These are phyloP conservation scores for Colletotrichum brevisporum DNA, from an alignment of 2,329 filamentous ascomycete genomes.

Conservation along the genomic window DNA sequence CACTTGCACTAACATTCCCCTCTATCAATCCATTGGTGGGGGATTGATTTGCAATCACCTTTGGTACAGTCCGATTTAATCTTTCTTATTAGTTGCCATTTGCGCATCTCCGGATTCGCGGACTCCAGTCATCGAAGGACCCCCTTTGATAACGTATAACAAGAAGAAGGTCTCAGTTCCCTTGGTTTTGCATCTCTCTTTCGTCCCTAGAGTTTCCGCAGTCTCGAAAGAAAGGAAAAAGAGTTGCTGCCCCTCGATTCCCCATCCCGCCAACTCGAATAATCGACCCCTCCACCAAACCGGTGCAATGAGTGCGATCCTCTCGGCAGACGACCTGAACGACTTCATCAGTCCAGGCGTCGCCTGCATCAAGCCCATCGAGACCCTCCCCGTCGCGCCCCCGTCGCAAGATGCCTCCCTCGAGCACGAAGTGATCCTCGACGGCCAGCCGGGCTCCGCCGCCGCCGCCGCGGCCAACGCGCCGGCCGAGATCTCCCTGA, in stretches of 20 bases:
- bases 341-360: conserved; percentile 99
- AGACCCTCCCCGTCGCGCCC: conserved; percentile 82
- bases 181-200: not conserved
- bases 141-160: conserved; percentile 12
- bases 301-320: conserved; percentile 91
- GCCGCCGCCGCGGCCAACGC: conserved; percentile 66
- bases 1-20: conserved; percentile 12
- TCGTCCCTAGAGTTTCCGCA: not conserved
- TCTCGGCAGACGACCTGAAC: conserved; percentile 96
- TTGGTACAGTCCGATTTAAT: conserved; percentile 13
- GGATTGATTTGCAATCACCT: conserved; percentile 42
- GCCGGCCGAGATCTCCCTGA: conserved; percentile 93
- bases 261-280: not conserved
- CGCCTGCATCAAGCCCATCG: conserved; percentile 97
- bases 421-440: conserved; percentile 91
- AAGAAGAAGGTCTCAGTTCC: conserved; percentile 7
- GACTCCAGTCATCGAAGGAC: not conserved
- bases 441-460: conserved; percentile 77
- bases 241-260: conserved; percentile 25
- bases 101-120: conserved; percentile 40
- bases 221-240: not conserved
- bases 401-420: conserved; percentile 51
- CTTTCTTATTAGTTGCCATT: conserved; percentile 15
- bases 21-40: conserved; percentile 39
- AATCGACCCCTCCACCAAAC: not conserved